Evolutionary conservation across 1,284 basidiomycete genomes (phyloP).

Genomic region (Erythrobasidium hasegawianum): DNA sequence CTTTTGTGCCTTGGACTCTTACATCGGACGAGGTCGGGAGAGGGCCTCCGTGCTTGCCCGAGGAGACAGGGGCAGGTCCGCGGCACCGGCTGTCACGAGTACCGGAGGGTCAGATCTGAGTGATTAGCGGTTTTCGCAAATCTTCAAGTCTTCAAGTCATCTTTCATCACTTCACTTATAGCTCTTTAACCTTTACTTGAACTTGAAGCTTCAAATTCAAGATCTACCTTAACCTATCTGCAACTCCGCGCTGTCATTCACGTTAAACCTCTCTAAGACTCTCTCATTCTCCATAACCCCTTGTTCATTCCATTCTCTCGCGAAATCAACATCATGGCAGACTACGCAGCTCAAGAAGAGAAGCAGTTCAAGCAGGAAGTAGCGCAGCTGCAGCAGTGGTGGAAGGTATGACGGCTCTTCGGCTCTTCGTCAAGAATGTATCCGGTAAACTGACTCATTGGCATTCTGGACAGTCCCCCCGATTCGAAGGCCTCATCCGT

Average conservation of each 20-base stretch:
- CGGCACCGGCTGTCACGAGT: too few species aligned
- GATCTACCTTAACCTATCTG: too few species aligned
- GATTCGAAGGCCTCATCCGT: conserved; percentile 77
- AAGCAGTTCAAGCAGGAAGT: conserved; percentile 71
- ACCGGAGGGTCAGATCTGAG: too few species aligned
- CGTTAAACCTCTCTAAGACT: neutral
- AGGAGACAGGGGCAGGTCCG: too few species aligned
- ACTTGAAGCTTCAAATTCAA: too few species aligned
- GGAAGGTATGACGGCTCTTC: conserved; percentile 67
- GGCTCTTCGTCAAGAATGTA: neutral
- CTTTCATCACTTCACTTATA: too few species aligned
- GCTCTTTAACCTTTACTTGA: too few species aligned
- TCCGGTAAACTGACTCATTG: neutral
- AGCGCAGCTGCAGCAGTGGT: conserved; percentile 80
- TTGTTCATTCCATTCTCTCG: neutral
- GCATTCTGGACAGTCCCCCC: conserved; percentile 62
- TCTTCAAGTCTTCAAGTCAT: too few species aligned
- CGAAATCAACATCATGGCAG: conserved; percentile 39
- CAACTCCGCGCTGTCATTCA: neutral
- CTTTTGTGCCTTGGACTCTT: too few species aligned
- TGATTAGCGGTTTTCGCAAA: too few species aligned
- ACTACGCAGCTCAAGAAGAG: conserved; percentile 46
- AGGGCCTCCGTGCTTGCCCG: too few species aligned
- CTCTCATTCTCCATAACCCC: neutral
- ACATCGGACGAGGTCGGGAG: too few species aligned